Percentiles rank a stretch among this genome's conserved stretches.
Evolutionary conservation across 306 rosid genomes (phyloP).

Genomic region (Cucumis cinereus): DNA sequence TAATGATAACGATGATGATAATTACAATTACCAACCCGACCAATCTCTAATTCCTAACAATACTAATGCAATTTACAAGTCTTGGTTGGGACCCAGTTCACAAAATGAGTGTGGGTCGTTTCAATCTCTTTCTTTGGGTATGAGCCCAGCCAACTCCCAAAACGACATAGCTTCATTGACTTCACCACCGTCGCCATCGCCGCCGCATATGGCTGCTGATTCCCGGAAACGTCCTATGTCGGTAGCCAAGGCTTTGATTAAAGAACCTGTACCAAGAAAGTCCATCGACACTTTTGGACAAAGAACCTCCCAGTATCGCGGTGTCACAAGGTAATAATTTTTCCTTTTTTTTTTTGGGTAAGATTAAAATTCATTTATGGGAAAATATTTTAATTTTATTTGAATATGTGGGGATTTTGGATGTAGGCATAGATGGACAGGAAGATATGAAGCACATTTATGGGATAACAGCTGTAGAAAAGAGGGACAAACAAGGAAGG

Average conservation of each 20-base stretch:
- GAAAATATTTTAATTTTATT: background rate
- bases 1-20: background rate
- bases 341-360: background rate
- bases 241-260: constrained; percentile 28
- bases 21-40: background rate
- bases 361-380: background rate
- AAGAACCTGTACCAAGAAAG: constrained; percentile 77
- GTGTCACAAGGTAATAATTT: constrained; percentile 75
- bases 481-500: constrained; percentile 99
- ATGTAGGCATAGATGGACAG: constrained; percentile 98
- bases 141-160: constrained; percentile 38
- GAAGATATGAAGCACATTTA: constrained; percentile 97
- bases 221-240: constrained; percentile 44
- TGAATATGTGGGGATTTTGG: background rate
- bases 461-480: constrained; percentile 99
- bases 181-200: background rate
- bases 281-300: constrained; percentile 94
- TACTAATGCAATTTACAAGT: constrained; percentile 35
- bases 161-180: constrained; percentile 10
- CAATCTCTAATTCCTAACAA: constrained; percentile 24
- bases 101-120: constrained; percentile 27
- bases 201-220: constrained; percentile 12
- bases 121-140: constrained; percentile 58
- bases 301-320: constrained; percentile 93
- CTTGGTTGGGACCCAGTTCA: constrained; percentile 50